Base-by-base conservation (phyloP, 2,329 filamentous ascomycete species). In the Colletotrichum liriopes region DNA sequence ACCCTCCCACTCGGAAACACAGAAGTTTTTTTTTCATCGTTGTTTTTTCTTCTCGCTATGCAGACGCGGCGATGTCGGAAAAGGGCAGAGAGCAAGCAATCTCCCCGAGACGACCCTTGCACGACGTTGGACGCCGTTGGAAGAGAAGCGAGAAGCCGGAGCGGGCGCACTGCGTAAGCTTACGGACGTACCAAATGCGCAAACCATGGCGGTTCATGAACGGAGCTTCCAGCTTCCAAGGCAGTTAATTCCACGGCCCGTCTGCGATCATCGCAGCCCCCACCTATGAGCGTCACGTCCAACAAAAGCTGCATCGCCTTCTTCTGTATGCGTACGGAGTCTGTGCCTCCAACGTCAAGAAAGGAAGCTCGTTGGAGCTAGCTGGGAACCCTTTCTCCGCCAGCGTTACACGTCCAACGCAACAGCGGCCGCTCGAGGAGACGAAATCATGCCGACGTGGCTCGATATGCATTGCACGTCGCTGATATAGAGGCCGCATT, bases 31-130 rank as follows among this genome's bases (percentile, higher is more conserved):
- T 29, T 52, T 18, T 18, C 1, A 1, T 23, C 29, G 29, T 47
- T 18, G 9, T n/a, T 67, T 62, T 37, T 56, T 35, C 39, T 55
- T 54, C 16, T 67, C 20, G 37, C 26, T 47, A 2, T 35, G 29
- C 29, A 23, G 45, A 29, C 9, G 45, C 8, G 43, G 51, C 14
- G 45, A 52, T 23, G 45, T n/a, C 43, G n/a, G 26, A 45, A 23
- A n/a, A 61, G 45, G 32, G 32, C 26, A 62, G 18, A 37, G 8
- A n/a, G 20, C 35, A 35, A 41, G 68, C 23, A 72, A 69, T 72
- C 35, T 64, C 55, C 20, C 11, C 18, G 55, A 39, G 67, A n/a
- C 69, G 52, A 39, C 51, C 65, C 65, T 54, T 64, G 58, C 59
- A 18, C 51, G 41, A 58, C 64, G 41, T 58, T 45, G 47, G n/a